Evolutionary conservation across 176 grass and related monocot genomes (phyloP), one percentile per base, ranked within the genome.

Genomic region (Eremochloa ophiuroides): DNA sequence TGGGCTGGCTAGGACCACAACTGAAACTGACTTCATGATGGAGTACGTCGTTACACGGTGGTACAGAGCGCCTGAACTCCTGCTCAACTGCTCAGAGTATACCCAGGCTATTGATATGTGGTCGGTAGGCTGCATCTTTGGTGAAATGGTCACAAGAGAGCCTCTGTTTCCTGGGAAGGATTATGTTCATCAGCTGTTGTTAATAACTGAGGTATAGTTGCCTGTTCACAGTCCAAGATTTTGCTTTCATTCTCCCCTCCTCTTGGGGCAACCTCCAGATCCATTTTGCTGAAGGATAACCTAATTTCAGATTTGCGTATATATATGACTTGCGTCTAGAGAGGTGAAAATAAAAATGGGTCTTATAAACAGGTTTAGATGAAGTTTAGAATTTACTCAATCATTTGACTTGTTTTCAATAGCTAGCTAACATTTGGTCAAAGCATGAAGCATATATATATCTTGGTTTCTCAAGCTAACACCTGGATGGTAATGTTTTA

Each of bases 71-170:
- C 95, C 92, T 11, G 95, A 98, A 40, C 86, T 98, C 17, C 92
- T 98, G n/a, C 90, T 98, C 10, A 98, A 98, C 74, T 98, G 95
- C 72, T 98, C 92, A 22, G 95, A 98, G 51, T 98, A 98, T n/a
- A 98, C 95, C 26, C 92, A 93, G 40, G 95, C 95, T 44, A 98
- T 98, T 68, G 95, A 98, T 69, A 98, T 98, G 37, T 98, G 95
- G 95, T 94, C 92, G 23, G 95, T 94, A 31, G 95, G 95, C 22
- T 98, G 95, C 87, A 98, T 98, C 80, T 55, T 98, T 13, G 95
- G 95, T 59, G 95, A 98, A 56, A 94, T 98, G n/a, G 88, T 91
- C 41, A 98, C 86, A 30, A 77, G 92, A 75, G 90, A 98, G 73
- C 95, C 95, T 55, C 64, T 98, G 38, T 98, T 98, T 84, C 95